Evolutionary conservation across 257 asterid genomes (phyloP), one percentile per base, ranked within the genome.

Genomic region (Eucommia ulmoides): DNA sequence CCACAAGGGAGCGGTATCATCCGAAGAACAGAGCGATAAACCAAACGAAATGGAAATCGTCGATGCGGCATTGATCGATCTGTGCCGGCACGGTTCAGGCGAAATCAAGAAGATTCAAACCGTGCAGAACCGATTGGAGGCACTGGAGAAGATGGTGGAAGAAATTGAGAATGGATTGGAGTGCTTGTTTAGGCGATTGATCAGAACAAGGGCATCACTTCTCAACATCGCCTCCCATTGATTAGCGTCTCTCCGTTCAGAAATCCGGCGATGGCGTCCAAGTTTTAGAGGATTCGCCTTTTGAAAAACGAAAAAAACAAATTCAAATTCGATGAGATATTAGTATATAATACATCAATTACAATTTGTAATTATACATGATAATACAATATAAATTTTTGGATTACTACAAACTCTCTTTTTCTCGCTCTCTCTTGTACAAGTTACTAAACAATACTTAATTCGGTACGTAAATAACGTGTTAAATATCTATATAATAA

Each of bases 91-190:
- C 24, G 56, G 50, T 49, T 55, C 49, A 51, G 20, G 52, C 25
- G 53, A 47, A 38, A 42, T 9, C n/a, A 29, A 51, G 25, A 48
- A 61, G 29, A 61, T 56, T 15, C 54, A 57, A 16, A 24, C 8
- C 50, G 66, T 33, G 3, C 67, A 65, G 15, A 65, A 23, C 21
- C 58, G 50, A 20, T 20, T 62, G 70, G 65, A 66, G 59, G 22
- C 15, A 15, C 55, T 71, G 55, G 62, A 62, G 7, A n/a, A 17
- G 54, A 19, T 24, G 24, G 26, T 56, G 51, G 54, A 55, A 45
- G 47, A 58, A 26, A 19, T 66, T 16, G 68, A 29, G 38, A 12
- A 29, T 29, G 38, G 38, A 5, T 29, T 29, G 38, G 38, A 29
- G 38, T 29, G 38, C 38, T 12, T 29, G 38, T 29, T 29, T 29